phyloP scores from a whole-genome alignment of 345 rosid genomes.

The Rhodomyrtus tomentosa region DNA sequence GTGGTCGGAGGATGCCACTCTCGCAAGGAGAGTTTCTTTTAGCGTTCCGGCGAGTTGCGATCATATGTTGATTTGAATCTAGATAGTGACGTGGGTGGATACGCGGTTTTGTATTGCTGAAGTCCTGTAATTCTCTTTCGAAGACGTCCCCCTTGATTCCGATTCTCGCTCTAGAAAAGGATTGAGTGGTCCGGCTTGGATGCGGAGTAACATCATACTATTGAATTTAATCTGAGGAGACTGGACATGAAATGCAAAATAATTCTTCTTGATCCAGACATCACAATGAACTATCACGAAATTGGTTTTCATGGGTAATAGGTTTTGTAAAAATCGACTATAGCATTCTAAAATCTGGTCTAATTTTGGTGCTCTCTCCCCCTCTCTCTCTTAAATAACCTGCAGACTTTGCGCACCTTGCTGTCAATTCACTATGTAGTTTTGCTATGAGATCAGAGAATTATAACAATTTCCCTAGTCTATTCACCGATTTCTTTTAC shows the following conservation, averaged over 20 bases:
- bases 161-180: background rate
- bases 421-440: background rate
- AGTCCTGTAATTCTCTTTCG: background rate
- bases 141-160: background rate
- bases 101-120: background rate
- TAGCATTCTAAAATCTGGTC: background rate
- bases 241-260: background rate
- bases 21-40: background rate
- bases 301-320: background rate
- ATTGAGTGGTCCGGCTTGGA: background rate
- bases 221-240: background rate
- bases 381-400: background rate
- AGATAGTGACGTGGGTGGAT: background rate
- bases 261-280: background rate
- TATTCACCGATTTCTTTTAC: background rate
- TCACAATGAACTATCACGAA: background rate
- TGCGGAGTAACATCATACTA: background rate
- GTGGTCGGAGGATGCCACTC: background rate
- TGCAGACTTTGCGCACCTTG: background rate
- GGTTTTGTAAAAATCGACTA: background rate
- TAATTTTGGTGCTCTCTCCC: background rate
- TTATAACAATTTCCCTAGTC: background rate
- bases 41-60: background rate
- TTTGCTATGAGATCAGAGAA: background rate
- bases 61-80: background rate